Evolutionary conservation across 164 flowering plant species (phyloP), one percentile per base, ranked within the genome.

Genomic region (Malania oleifera): DNA sequence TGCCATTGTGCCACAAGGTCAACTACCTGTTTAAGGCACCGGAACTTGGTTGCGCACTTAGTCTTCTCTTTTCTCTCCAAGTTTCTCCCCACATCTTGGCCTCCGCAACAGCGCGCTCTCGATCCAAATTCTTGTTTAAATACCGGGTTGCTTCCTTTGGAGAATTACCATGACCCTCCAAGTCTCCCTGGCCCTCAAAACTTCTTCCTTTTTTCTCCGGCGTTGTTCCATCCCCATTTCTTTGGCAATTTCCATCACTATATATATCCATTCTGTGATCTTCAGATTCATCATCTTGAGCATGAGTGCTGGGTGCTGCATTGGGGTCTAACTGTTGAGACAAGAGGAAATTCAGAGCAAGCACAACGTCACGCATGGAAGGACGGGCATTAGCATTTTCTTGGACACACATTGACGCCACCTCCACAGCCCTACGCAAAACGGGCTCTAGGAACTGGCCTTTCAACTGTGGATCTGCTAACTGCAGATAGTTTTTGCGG

Each of bases 71-170:
- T 1, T 68, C 76, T 57, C 83, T 65, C 61, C 52, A 75, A 25
- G 20, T 69, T 60, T 79, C 78, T 35, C 80, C 83, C 80, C 79
- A 79, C 67, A 62, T 44, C 62, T 65, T 76, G 22, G 83, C 83
- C 67, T 79, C 83, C 20, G 83, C 79, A 13, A 79, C 75, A n/a
- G 75, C 81, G 24, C 43, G 59, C 49, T 67, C 75, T 38, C 79
- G 37, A 14, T 74, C 77, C 9, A 35, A 3, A 48, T 65, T 69
- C 23, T 38, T 62, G 57, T 67, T 62, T 28, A 61, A 44, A 18
- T 53, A 35, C 54, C 54, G 50, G 23, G 29, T 20, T 22, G 64
- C 44, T 28, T 53, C 65, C 17, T 19, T 51, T 40, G 56, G 47
- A 40, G 60, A 54, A 4, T 20, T 20, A 18, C 18, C 46, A n/a